These are phyloP conservation scores for Talaromyces sp. DNA, from an alignment of 2,329 filamentous ascomycete genomes.

Conservation along the genomic window DNA sequence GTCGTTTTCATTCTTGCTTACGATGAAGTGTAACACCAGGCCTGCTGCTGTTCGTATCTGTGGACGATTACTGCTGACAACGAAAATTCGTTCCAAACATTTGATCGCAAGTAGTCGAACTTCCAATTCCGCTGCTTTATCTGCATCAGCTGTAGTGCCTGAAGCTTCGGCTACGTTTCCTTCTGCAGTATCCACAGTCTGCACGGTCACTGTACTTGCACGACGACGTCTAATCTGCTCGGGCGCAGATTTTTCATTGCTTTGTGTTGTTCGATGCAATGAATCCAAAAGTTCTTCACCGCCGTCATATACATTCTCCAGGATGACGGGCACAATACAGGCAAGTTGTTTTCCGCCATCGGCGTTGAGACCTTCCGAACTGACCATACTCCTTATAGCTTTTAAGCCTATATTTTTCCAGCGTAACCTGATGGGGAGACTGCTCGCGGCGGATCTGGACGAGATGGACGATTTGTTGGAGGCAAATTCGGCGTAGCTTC, in stretches of 20 bases:
- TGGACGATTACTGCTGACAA: constrained; percentile 66
- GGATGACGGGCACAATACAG: constrained; percentile 73
- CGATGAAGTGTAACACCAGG: constrained; percentile 69
- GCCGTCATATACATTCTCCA: constrained; percentile 74
- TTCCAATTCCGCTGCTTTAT: constrained; percentile 84
- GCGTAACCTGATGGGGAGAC: constrained; percentile 65
- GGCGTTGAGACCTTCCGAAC: constrained; percentile 71
- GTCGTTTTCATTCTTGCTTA: constrained; percentile 49
- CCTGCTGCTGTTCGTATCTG: constrained; percentile 75
- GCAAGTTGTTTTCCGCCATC: constrained; percentile 71
- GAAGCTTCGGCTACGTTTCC: constrained; percentile 62
- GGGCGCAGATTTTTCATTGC: constrained; percentile 55
- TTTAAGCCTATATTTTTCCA: constrained; percentile 70
- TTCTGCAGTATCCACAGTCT: constrained; percentile 63
- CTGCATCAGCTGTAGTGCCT: constrained; percentile 77
- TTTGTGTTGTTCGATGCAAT: constrained; percentile 61
- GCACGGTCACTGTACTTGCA: constrained; percentile 73
- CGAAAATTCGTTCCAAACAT: constrained; percentile 80
- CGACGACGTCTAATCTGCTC: constrained; percentile 57
- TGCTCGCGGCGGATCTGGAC: constrained; percentile 54
- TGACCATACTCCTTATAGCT: constrained; percentile 75
- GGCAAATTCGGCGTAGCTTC: constrained; percentile 72
- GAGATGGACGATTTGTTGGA: constrained; percentile 50
- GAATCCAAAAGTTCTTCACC: constrained; percentile 60
- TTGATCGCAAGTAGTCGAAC: constrained; percentile 78